Evolutionary conservation across 352 stramenopile genomes (phyloP).

Genomic region (Elongisporangium undulatum): DNA sequence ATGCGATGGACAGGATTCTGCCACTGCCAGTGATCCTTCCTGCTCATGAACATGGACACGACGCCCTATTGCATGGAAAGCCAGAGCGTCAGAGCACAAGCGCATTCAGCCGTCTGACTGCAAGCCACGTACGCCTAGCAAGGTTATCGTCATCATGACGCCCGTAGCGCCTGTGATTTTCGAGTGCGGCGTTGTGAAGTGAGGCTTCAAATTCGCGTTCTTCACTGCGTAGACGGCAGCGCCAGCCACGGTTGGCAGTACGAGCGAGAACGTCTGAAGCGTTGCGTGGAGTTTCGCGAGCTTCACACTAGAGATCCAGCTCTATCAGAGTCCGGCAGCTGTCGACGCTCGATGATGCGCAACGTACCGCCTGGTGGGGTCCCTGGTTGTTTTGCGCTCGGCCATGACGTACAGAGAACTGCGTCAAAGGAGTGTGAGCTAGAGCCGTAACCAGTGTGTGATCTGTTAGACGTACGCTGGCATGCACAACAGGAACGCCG

Average conservation of each 20-base stretch:
- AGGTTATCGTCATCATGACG: constrained; percentile 42
- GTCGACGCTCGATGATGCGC: too few relatives aligned
- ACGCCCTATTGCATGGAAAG: constrained; percentile 20
- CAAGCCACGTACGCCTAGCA: constrained; percentile 36
- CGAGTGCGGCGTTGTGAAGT: constrained; percentile 69
- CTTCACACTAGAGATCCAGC: too few relatives aligned
- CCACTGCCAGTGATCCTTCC: constrained; percentile 67
- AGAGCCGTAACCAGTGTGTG: neutral
- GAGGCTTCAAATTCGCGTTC: constrained; percentile 45
- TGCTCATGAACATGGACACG: constrained; percentile 47
- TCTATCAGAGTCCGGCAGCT: too few relatives aligned
- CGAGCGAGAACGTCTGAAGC: constrained; percentile 45
- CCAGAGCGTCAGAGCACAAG: neutral
- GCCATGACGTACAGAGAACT: constrained; percentile 56
- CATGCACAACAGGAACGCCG: constrained; percentile 48
- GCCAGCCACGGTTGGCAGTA: constrained; percentile 33
- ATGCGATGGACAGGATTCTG: constrained; percentile 61
- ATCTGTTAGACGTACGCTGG: constrained; percentile 29
- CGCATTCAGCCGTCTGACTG: neutral
- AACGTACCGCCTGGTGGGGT: constrained; percentile 35
- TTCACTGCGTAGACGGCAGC: constrained; percentile 49
- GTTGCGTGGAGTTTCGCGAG: constrained; percentile 49
- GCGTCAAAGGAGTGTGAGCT: constrained; percentile 2
- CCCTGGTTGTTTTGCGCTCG: constrained; percentile 33
- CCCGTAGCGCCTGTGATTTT: constrained; percentile 38